Evolutionary conservation across 2,329 filamentous ascomycete species (phyloP), one percentile per base, ranked within the genome.

Genomic region (Aureobasidium sp.): DNA sequence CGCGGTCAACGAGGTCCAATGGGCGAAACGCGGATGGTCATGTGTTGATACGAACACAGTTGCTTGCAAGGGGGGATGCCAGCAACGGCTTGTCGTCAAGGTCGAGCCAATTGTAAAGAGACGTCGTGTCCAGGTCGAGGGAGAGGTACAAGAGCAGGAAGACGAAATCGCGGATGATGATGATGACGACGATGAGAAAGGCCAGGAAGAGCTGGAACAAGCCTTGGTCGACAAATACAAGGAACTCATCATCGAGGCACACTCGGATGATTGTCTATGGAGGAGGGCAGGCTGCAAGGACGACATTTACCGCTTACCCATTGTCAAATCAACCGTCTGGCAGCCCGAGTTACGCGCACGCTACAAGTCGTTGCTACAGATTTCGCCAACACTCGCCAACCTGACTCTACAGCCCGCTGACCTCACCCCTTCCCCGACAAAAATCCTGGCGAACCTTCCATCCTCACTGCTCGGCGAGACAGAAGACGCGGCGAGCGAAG

Each of bases 1-100:
- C 49, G 77, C 76, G 29, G 84, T 97, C 61, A 89, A 83, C 64
- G 93, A 97, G 70, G 83, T 96, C 6, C 86, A 90, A 67, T 98
- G 93, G 93, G 90, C 90, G 0, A 95, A 91, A 73, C 76, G 87
- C 55, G 91, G 91, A 1, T 98, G 93, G 91, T 77, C 85, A 3
- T 96, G 91, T 63, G 82, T 86, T 40, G 85, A 85, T 61, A 83
- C 83, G 59, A 90, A 95, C 69, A 86, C 86, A 3, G 88, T 97
- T 14, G 81, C 83, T 16, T 98, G 93, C 66, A 77, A 75, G 37
- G 84, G 86, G 35, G 81, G 90, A 2, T 98, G 93, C 64, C 85
- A 85, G 64, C 85, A 86, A 62, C 87, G 94, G 61, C 76, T 96
- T 35, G 79, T 93, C 4, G 86, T 97, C 49, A 89, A 87, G 70